phyloP scores from a whole-genome alignment of 2,329 filamentous ascomycete genomes.

The Berkeleyomyces basicola region DNA sequence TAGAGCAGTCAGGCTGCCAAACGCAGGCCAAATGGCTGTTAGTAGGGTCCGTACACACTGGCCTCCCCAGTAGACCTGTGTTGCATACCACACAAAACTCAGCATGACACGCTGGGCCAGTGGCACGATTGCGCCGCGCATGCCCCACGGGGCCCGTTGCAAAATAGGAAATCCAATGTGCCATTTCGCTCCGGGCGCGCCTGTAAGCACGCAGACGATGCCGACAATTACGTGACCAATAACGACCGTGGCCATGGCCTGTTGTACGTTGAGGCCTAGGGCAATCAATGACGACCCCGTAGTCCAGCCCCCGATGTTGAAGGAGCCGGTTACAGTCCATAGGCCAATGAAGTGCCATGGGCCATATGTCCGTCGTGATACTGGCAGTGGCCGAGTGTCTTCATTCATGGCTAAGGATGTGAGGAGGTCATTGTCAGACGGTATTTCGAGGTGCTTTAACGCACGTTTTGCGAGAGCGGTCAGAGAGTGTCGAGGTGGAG shows the following conservation, averaged over 20 bases:
- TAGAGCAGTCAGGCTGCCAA: conserved; percentile 27
- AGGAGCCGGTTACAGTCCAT: conserved; percentile 22
- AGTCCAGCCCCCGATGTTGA: conserved; percentile 22
- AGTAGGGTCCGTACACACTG: conserved; percentile 24
- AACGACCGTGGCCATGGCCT: conserved; percentile 28
- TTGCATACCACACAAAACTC: conserved; percentile 34
- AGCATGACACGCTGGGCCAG: conserved; percentile 29
- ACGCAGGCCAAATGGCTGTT: conserved; percentile 29
- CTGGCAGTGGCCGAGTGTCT: conserved; percentile 19
- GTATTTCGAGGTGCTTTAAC: neutral
- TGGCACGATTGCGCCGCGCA: conserved; percentile 25
- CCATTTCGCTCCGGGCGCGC: conserved; percentile 27
- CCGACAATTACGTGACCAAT: conserved; percentile 27
- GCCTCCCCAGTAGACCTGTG: conserved; percentile 22
- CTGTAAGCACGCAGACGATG: conserved; percentile 27
- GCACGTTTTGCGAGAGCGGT: neutral
- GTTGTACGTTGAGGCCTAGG: conserved; percentile 27
- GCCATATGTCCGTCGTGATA: conserved; percentile 19
- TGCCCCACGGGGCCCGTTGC: conserved; percentile 24
- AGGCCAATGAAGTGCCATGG: conserved; percentile 21
- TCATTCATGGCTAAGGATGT: conserved; percentile 16
- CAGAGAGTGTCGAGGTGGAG: neutral
- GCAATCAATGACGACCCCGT: conserved; percentile 24
- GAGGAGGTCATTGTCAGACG: neutral
- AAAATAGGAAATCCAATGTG: conserved; percentile 25